phyloP scores from a whole-genome alignment of 2,329 filamentous ascomycete species.

The Cladosporium sp. region DNA sequence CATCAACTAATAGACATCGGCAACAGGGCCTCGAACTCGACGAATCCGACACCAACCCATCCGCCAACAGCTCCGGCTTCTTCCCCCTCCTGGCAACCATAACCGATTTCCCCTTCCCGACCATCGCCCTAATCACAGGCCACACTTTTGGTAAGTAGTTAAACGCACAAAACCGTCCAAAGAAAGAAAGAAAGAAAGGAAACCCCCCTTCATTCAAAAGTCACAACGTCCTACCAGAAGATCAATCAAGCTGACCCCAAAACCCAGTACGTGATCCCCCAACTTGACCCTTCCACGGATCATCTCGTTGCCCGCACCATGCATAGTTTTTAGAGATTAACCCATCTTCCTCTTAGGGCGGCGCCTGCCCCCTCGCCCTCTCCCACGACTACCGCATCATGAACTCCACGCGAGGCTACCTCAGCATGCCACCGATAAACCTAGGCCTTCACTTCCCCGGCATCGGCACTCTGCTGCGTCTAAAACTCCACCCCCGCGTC shows the following conservation, averaged over 20 bases:
- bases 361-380: conserved; percentile 45
- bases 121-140: conserved; percentile 45
- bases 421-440: conserved; percentile 52
- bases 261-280: neutral
- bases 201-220: no score
- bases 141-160: conserved; percentile 40
- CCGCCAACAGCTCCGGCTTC: conserved; percentile 34
- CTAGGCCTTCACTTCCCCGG: conserved; percentile 54
- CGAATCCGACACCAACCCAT: conserved; percentile 32
- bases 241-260: neutral
- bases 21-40: conserved; percentile 32
- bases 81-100: conserved; percentile 34
- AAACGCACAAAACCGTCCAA: neutral
- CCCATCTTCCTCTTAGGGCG: conserved; percentile 21
- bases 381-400: conserved; percentile 48
- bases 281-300: neutral
- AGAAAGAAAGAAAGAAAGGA: no score
- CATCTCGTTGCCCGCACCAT: no score
- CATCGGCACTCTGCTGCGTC: conserved; percentile 49
- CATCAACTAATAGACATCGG: no score
- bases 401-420: conserved; percentile 45
- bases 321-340: no score
- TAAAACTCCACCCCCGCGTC: conserved; percentile 50
- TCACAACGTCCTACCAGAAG: no score
- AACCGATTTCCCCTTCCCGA: conserved; percentile 39